Base-by-base conservation (phyloP, 2,329 filamentous ascomycete genomes). In the Aspergillus calidoustus region DNA sequence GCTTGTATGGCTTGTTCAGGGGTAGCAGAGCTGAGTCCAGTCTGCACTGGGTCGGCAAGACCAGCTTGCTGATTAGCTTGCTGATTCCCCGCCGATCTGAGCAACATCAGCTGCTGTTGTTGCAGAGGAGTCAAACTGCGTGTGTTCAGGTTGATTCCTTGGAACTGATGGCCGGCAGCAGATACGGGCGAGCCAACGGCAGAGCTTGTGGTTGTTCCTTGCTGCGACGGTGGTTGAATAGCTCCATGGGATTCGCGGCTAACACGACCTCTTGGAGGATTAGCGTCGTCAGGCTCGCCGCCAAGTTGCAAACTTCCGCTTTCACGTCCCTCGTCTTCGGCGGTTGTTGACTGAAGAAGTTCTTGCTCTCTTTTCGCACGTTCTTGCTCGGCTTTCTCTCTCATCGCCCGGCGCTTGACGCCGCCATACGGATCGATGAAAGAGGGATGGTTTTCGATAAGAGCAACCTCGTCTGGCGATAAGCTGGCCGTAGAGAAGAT, bases 281-380 rank as follows among this genome's bases (percentile, higher is more conserved):
- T 89, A 64, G 86, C 84, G 67, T 96, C 92, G 74, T 98, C 94
- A 0, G 94, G 94, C 74, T 98, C 94, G 48, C 94, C 94, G 60
- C 94, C 94, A 19, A 98, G 84, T 61, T 96, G 93, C 61, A 95
- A 83, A 74, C 94, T 98, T 15, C 91, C 91, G 67, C 91, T 91
- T 76, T 95, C 93, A 1, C 88, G 87, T 60, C 90, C 89, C 60
- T 91, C 92, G 66, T 97, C 93, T 30, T 84, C 82, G 49, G 84
- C 82, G 4, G 78, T 76, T 17, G 80, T 77, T 25, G 82, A 80
- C 65, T 83, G 81, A 22, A 85, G 70, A 25, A 84, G 76, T 51
- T 81, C 78, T 65, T 87, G 84, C 69, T 89, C 85, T 19, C 81
- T 76, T 60, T 82, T 82, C 25, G 80, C 76, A 54, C 83, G 79